These are phyloP conservation scores for Kwoniella heveanensis DNA, from an alignment of 768 basidiomycete species.

Conservation along the genomic window DNA sequence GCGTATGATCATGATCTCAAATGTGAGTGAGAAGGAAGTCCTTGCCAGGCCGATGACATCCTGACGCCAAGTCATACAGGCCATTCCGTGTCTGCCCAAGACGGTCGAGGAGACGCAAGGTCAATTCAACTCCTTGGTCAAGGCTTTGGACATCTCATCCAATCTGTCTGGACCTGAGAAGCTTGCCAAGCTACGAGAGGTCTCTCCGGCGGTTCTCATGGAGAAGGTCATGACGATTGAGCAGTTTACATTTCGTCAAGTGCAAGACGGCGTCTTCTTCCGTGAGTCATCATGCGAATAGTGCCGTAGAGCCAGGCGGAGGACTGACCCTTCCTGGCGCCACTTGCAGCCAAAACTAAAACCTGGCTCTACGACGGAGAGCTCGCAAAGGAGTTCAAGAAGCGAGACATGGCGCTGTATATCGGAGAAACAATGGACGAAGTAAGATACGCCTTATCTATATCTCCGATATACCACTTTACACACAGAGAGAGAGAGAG, in stretches of 20 bases:
- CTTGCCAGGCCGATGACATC: not conserved
- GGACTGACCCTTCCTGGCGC: too few relatives aligned
- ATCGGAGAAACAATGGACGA: conserved; percentile 27
- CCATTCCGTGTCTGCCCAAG: conserved; percentile 26
- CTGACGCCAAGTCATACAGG: too few relatives aligned
- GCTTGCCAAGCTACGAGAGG: conserved; percentile 15
- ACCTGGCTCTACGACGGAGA: conserved; percentile 20
- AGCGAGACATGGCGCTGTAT: conserved; percentile 23
- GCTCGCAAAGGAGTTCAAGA: conserved; percentile 22
- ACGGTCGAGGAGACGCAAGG: conserved; percentile 23
- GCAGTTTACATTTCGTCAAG: conserved; percentile 21
- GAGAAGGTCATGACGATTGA: conserved; percentile 27
- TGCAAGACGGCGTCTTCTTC: conserved; percentile 26
- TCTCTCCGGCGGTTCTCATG: conserved; percentile 19
- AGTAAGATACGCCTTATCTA: conserved; percentile 12
- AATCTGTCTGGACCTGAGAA: conserved; percentile 14
- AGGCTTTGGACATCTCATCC: conserved; percentile 16
- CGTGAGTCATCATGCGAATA: too few relatives aligned
- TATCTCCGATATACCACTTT: not conserved
- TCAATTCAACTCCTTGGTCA: conserved; percentile 20
- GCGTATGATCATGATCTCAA: conserved; percentile 17
- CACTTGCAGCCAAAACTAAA: conserved; percentile 11
- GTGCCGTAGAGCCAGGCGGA: too few relatives aligned
- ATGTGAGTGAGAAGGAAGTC: not conserved
- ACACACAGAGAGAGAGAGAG: too few relatives aligned